Evolutionary conservation across 768 basidiomycete species (phyloP).

Genomic region (Leccinum broughii): DNA sequence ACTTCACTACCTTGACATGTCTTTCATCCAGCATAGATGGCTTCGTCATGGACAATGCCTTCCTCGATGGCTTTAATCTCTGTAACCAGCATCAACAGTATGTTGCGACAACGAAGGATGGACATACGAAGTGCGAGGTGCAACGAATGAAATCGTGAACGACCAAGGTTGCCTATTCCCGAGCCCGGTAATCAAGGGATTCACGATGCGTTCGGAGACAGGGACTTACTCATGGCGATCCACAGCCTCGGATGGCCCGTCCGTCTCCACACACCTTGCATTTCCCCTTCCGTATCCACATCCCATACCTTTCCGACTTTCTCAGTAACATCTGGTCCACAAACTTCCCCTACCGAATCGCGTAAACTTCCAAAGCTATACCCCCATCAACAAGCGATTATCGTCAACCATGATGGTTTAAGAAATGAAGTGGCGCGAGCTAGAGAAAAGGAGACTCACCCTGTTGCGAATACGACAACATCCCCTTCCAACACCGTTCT

Average conservation of each 20-base stretch:
- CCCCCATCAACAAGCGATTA: background rate
- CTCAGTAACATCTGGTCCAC: background rate
- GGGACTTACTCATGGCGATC: background rate
- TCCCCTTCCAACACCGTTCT: background rate
- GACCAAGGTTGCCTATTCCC: background rate
- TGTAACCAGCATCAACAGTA: background rate
- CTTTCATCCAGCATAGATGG: conserved; percentile 22
- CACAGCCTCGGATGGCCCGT: background rate
- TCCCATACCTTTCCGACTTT: background rate
- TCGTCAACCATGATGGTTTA: background rate
- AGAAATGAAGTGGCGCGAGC: background rate
- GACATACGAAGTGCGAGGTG: background rate
- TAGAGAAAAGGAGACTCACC: background rate
- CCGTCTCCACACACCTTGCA: background rate
- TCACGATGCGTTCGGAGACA: background rate
- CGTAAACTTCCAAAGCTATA: background rate
- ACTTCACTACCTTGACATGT: conserved; percentile 18
- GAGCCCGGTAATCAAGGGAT: background rate
- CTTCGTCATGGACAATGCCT: background rate
- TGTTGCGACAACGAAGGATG: no score
- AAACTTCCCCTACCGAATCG: background rate
- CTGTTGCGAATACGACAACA: background rate
- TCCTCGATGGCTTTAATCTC: background rate
- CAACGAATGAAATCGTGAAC: background rate
- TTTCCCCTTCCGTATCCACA: background rate